phyloP scores from a whole-genome alignment of 2,329 filamentous ascomycete genomes.

The Fusarium sp. region DNA sequence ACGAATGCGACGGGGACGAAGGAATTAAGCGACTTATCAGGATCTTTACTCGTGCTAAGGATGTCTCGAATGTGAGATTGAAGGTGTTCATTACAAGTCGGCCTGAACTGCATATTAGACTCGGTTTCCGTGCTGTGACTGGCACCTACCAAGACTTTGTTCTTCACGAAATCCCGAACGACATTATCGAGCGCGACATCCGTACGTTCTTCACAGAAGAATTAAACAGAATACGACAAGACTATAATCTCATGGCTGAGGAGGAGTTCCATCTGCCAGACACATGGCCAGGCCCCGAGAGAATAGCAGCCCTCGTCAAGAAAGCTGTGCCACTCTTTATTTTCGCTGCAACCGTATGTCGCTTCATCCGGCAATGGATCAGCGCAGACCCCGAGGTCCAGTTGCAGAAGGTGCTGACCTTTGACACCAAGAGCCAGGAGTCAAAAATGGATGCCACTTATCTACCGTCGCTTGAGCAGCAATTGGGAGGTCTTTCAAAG shows the following conservation, averaged over 20 bases:
- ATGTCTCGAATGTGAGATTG: background rate
- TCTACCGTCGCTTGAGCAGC: slow-evolving; percentile 23
- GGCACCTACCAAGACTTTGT: background rate
- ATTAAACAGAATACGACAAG: slow-evolving; percentile 45
- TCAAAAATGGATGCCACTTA: slow-evolving; percentile 37
- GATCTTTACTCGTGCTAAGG: background rate
- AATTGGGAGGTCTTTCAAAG: background rate
- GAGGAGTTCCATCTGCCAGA: background rate
- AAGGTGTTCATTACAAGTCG: background rate
- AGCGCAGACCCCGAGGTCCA: slow-evolving; percentile 36
- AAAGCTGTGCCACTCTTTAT: slow-evolving; percentile 53
- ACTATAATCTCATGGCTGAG: slow-evolving; percentile 35
- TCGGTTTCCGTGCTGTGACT: background rate
- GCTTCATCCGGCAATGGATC: slow-evolving; percentile 42
- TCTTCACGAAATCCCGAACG: background rate
- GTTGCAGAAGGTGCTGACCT: slow-evolving; percentile 41
- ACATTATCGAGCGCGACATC: background rate
- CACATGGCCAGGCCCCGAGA: slow-evolving; percentile 17
- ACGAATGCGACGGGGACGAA: background rate
- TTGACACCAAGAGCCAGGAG: background rate
- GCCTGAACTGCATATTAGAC: background rate
- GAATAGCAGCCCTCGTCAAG: slow-evolving; percentile 26
- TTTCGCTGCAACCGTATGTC: slow-evolving; percentile 50
- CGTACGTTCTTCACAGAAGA: slow-evolving; percentile 47
- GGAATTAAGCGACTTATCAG: background rate